Percentiles rank a stretch among this genome's conserved stretches.
Conservation (phyloP, 2,329 filamentous ascomycete species). For the Daldinia sp. region DNA sequence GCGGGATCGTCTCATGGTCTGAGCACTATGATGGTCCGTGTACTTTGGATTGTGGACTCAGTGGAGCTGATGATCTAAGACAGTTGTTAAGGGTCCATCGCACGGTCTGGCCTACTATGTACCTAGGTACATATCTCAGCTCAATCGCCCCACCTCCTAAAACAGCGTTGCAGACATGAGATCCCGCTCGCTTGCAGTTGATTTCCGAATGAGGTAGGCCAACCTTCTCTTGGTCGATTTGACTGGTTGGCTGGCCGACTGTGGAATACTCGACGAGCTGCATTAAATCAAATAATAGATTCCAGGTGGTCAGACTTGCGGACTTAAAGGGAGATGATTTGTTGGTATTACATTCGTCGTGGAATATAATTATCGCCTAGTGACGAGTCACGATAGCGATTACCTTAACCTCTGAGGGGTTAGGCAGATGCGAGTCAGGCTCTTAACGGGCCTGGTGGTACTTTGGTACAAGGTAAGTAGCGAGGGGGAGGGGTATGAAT, state of each 20-base stretch:
- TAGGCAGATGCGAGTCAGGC: constrained; percentile 32
- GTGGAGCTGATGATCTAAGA: constrained; percentile 16
- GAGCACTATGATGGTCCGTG: constrained; percentile 1
- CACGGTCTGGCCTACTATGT: constrained; percentile 25
- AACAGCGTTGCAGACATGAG: constrained; percentile 28
- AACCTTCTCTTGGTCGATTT: constrained; percentile 28
- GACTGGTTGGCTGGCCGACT: constrained; percentile 31
- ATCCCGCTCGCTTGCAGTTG: constrained; percentile 33
- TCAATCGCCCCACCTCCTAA: constrained; percentile 33
- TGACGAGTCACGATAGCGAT: not conserved
- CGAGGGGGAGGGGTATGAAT: not conserved
- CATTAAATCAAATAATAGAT: constrained; percentile 21
- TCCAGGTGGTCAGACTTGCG: constrained; percentile 27
- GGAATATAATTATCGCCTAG: constrained; percentile 3
- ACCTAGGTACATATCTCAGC: constrained; percentile 23
- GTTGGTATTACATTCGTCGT: constrained; percentile 11
- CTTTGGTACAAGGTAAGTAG: too few species aligned
- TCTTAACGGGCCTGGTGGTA: constrained; percentile 1
- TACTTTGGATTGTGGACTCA: too few species aligned
- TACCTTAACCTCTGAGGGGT: constrained; percentile 1
- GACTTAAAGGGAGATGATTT: constrained; percentile 1
- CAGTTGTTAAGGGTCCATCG: constrained; percentile 15
- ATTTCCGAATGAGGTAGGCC: constrained; percentile 35
- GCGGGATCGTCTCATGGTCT: not conserved
- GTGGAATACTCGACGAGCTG: constrained; percentile 17